These are phyloP conservation scores for Trichophyton mentagrophytes DNA, from an alignment of 2,329 filamentous ascomycete genomes.

Conservation along the genomic window DNA sequence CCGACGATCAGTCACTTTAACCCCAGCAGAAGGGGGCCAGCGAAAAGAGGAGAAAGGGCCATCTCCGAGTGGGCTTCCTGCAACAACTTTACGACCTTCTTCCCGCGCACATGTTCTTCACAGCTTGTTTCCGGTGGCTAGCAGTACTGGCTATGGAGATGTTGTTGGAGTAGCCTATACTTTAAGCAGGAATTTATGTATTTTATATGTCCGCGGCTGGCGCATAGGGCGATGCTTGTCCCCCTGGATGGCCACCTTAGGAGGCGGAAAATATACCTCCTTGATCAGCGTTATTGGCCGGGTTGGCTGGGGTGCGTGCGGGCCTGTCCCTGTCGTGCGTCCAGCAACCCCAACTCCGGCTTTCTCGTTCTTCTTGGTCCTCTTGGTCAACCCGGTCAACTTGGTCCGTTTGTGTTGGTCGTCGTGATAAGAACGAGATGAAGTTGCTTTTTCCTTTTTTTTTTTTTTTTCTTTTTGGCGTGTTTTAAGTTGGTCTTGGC, in stretches of 20 bases:
- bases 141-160: background rate
- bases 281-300: background rate
- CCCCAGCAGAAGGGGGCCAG: background rate
- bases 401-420: background rate
- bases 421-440: too few species aligned
- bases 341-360: background rate
- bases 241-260: background rate
- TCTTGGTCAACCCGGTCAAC: too few species aligned
- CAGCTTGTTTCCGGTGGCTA: background rate
- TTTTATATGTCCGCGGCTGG: background rate
- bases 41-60: background rate
- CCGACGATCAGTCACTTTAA: background rate
- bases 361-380: background rate
- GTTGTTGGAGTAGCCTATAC: too few species aligned
- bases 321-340: background rate
- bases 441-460: background rate
- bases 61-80: background rate
- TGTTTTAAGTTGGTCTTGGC: background rate
- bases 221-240: background rate
- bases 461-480: background rate
- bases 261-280: background rate
- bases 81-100: background rate
- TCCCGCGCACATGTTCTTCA: background rate
- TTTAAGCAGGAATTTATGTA: background rate
- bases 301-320: background rate